Base-by-base conservation (phyloP, 106 monocot species). In the Iris macrosiphon region DNA sequence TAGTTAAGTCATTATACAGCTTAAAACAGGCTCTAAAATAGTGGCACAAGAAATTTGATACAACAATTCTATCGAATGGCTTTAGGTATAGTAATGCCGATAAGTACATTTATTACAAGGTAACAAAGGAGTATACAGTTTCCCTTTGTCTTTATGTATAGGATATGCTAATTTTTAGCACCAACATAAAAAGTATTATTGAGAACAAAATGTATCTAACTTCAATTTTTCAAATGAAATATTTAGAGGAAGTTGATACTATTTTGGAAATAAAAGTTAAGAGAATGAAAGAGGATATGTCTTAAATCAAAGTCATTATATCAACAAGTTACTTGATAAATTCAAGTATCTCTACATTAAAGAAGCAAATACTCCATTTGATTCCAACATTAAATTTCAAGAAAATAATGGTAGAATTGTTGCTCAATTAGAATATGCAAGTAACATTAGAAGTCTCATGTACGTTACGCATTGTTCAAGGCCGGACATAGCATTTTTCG, bases 371-470 rank as follows among this genome's bases (percentile, higher is more conserved):
- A 63, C 15, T 27, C 34, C 51, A 10, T 43, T 40, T 42, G 28
- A 28, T 40, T 5, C 33, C 18, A 31, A 2, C 17, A 1, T 21
- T 15, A 65, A 55, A 44, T 28, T 65, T 1, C 4, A 1, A 31
- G 12, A 39, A 21, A 55, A 54, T 55, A n/a, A 1, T 54, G 30
- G 39, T n/a, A 42, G 55, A 24, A 2, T 16, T 8, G 0, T 37
- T 6, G 62, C 35, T 2, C 34, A 63, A 34, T 10, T 63, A 19
- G 34, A 63, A 20, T 63, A 63, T 47, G 62, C 62, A 25, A 63
- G 62, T 35, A 24, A 18, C 3, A 22, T 34, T 4, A 19, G 65
- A 1, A 30, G 25, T 32, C n/a, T 65, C 18, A 52, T 63, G 49
- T 63, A 26, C 51, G 49, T 6, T 39, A 63, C 34, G 47, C 31